phyloP scores from a whole-genome alignment of 495 filamentous ascomycete species.

The Thermothielavioides terrestris region DNA sequence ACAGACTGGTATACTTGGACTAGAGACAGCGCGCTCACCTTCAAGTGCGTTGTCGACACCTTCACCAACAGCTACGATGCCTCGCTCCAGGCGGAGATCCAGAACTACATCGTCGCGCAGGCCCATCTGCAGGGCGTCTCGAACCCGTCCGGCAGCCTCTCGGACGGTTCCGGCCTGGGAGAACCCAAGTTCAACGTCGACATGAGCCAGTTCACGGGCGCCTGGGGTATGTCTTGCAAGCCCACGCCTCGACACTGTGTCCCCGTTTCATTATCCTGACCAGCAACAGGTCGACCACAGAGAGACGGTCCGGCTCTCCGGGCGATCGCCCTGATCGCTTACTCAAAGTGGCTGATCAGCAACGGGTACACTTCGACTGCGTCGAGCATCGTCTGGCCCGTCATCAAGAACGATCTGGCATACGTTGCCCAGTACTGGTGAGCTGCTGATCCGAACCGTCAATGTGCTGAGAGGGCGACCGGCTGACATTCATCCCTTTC shows the following conservation, averaged over 20 bases:
- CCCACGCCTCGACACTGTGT: too few relatives aligned
- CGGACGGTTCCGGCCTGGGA: slow-evolving; percentile 44
- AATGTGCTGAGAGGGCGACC: too few relatives aligned
- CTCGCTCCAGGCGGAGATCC: slow-evolving; percentile 43
- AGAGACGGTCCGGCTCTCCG: slow-evolving; percentile 62
- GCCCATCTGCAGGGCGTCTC: slow-evolving; percentile 52
- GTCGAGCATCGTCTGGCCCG: slow-evolving; percentile 46
- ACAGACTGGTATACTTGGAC: slow-evolving; percentile 61
- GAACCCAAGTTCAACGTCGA: slow-evolving; percentile 57
- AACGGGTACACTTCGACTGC: slow-evolving; percentile 40
- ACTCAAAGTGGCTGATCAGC: slow-evolving; percentile 39
- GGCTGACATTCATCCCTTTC: too few relatives aligned
- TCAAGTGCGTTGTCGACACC: slow-evolving; percentile 52
- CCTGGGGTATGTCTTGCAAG: too few relatives aligned
- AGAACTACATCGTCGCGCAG: slow-evolving; percentile 49
- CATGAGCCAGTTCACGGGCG: slow-evolving; percentile 49
- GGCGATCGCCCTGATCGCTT: slow-evolving; percentile 48
- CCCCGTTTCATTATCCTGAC: too few relatives aligned
- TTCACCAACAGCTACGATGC: slow-evolving; percentile 48
- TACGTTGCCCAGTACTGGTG: slow-evolving; percentile 65
- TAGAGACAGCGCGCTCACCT: slow-evolving; percentile 57
- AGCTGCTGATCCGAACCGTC: not conserved
- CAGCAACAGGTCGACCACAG: slow-evolving; percentile 65
- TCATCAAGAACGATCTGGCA: slow-evolving; percentile 59
- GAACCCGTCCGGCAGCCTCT: slow-evolving; percentile 51